Evolutionary conservation across 1,284 basidiomycete species (phyloP).

Genomic region (Gomphus sp.): DNA sequence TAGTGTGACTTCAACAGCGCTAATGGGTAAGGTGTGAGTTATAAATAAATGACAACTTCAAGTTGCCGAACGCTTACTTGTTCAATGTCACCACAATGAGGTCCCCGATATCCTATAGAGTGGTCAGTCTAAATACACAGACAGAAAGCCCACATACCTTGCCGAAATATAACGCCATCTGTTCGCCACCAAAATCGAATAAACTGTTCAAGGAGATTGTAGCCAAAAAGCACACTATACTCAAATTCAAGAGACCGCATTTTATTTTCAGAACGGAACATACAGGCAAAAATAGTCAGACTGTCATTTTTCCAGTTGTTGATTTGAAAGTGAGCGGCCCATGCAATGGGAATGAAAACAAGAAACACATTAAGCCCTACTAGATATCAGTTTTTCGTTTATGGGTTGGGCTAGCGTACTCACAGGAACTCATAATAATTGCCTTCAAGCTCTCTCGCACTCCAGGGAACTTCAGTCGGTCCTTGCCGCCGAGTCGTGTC

Average conservation of each 20-base stretch:
- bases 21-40: constrained; percentile 13
- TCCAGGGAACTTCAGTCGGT: constrained; percentile 33
- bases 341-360: constrained; percentile 55
- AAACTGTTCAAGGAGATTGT: constrained; percentile 20
- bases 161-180: constrained; percentile 17
- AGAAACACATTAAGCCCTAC: constrained; percentile 53
- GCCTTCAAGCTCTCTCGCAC: constrained; percentile 36
- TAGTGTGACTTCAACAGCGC: constrained; percentile 49
- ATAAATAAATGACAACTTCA: neutral
- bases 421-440: constrained; percentile 45
- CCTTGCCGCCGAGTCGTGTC: constrained; percentile 42
- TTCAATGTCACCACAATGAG: constrained; percentile 49
- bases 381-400: neutral
- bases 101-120: constrained; percentile 38
- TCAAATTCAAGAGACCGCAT: neutral
- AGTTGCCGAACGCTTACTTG: constrained; percentile 32
- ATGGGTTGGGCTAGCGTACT: constrained; percentile 16
- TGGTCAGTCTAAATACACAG: neutral
- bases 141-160: neutral
- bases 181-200: constrained; percentile 19
- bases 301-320: neutral
- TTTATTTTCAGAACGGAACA: constrained; percentile 14
- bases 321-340: constrained; percentile 43
- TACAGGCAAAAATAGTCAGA: constrained; percentile 29
- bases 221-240: constrained; percentile 12